Conservation (phyloP, 352 stramenopile species). For the Elongisporangium anandrum region DNA sequence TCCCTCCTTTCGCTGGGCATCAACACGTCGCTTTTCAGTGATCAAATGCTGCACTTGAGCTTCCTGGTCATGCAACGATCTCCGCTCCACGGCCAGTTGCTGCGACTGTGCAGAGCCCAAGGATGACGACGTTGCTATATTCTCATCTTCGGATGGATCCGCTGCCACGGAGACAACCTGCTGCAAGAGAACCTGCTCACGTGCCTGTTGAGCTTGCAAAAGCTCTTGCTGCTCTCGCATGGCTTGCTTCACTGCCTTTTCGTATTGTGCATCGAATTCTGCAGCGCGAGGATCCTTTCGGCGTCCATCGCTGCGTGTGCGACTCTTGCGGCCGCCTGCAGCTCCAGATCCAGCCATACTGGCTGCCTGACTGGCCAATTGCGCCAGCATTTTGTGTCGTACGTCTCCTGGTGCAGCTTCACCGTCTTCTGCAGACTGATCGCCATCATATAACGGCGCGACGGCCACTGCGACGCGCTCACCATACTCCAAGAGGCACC, state of each 20-base stretch:
- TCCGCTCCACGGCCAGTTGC: conserved; percentile 6
- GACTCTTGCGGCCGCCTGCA: neutral
- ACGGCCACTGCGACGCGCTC: conserved; percentile 32
- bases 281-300: conserved; percentile 15
- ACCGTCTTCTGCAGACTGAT: conserved; percentile 1
- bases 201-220: conserved; percentile 29
- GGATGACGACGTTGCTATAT: neutral
- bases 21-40: conserved; percentile 32
- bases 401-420: conserved; percentile 1
- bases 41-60: conserved; percentile 35
- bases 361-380: conserved; percentile 44
- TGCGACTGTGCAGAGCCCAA: neutral
- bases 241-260: conserved; percentile 46
- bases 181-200: conserved; percentile 47
- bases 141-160: conserved; percentile 2
- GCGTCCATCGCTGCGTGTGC: neutral
- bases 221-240: conserved; percentile 40
- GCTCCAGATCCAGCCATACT: conserved; percentile 15
- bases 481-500: conserved; percentile 80
- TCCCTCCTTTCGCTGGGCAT: conserved; percentile 22
- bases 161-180: conserved; percentile 40
- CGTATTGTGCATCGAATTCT: conserved; percentile 64
- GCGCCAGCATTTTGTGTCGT: conserved; percentile 21
- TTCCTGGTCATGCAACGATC: conserved; percentile 28
- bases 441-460: conserved; percentile 11